These are phyloP conservation scores for Monosiga brevicollis DNA, from an alignment of 78 protist genomes.

Conservation along the genomic window DNA sequence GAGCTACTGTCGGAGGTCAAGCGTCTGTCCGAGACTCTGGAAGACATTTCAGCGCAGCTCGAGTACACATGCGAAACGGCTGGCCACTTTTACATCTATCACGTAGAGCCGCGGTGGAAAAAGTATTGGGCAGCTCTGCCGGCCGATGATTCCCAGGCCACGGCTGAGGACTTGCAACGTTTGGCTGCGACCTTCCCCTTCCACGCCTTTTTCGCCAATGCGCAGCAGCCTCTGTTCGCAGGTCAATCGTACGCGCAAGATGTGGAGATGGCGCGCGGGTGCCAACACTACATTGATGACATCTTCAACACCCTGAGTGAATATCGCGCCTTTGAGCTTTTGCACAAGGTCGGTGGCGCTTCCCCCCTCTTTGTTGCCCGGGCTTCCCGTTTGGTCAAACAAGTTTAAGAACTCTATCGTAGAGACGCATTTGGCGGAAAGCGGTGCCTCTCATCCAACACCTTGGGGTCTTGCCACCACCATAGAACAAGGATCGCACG, in stretches of 20 bases:
- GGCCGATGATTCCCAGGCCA: not conserved
- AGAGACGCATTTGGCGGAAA: too few species aligned
- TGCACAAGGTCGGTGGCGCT: too few species aligned
- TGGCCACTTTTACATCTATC: conserved; percentile 52
- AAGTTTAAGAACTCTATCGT: too few species aligned
- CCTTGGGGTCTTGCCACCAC: too few species aligned
- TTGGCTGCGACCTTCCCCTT: conserved; percentile 16
- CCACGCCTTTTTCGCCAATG: conserved; percentile 10
- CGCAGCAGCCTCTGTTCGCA: conserved; percentile 18
- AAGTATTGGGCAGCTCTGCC: not conserved
- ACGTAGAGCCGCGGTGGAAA: conserved; percentile 21
- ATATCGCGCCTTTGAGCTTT: conserved; percentile 77
- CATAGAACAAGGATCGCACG: conserved; percentile 67
- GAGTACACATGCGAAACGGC: conserved; percentile 89
- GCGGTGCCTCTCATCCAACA: too few species aligned
- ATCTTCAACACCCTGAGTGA: conserved; percentile 67
- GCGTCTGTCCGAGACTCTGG: conserved; percentile 51
- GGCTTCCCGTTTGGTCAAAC: too few species aligned
- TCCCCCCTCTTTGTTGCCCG: too few species aligned
- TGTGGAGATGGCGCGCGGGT: conserved; percentile 6
- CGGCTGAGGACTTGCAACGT: not conserved
- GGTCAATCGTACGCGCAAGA: not conserved
- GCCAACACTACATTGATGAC: conserved; percentile 38
- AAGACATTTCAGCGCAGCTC: not conserved
- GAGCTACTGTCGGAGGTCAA: conserved; percentile 44